Evolutionary conservation across 768 basidiomycete genomes (phyloP), one percentile per base, ranked within the genome.

Genomic region (Kwoniella bestiolae): DNA sequence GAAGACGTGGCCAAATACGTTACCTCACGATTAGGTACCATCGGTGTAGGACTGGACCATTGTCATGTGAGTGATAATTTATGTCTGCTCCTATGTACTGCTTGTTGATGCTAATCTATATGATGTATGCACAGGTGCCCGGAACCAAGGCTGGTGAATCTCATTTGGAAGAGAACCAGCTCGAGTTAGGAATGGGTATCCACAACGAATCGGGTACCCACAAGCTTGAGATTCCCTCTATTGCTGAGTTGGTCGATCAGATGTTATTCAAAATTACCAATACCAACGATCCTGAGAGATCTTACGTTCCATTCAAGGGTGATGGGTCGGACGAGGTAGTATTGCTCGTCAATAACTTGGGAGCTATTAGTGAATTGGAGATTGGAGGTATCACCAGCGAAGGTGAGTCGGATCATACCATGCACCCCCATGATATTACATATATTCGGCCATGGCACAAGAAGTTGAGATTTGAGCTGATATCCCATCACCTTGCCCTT

Each of bases 271-370:
- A 75, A 29, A 74, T 82, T 63, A 80, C 74, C 44, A 72, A 78
- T 56, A 82, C 81, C 1, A 63, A 67, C 2, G 83, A 84, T 69
- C 12, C 61, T 2, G 83, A 84, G 47, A 77, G 83, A 26, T 69
- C 70, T 1, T 84, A 80, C 66, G 72, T 83, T 8, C 80, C 80
- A 1, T 84, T 83, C 80, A 70, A 79, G 65, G 63, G 86, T 41
- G 84, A 86, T 11, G 85, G 85, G 8, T 83, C 80, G 25, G 91
- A 93, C 67, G 83, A 86, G 34, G 87, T 94, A 18, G 79, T 83
- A 21, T 72, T 84, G 28, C 56, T 83, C 18, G 80, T 84, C 53
- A 84, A 84, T 73, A 81, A 83, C 64, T 75, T 84, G 3, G 74
- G 80, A 8, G 72, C 72, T 18, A 62, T 81, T 35, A 73, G 69